These are phyloP conservation scores for Macrotyloma uniflorum DNA, from an alignment of 306 rosid genomes.

Conservation along the genomic window DNA sequence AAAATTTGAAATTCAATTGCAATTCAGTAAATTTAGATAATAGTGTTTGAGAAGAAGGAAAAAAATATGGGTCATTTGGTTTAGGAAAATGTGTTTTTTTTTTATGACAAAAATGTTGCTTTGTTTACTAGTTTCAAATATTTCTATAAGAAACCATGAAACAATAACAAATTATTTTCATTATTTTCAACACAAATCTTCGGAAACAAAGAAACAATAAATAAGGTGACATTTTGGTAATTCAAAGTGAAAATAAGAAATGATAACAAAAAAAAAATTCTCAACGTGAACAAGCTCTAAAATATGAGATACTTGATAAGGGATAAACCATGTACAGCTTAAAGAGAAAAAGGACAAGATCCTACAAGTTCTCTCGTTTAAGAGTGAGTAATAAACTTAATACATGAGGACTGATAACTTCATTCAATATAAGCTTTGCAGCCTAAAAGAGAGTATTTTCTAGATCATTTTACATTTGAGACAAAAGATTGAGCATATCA, in stretches of 20 bases:
- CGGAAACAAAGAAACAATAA: not conserved
- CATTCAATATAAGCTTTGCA: not conserved
- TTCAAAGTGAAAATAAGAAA: not conserved
- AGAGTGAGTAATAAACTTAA: not conserved
- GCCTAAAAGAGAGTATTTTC: not conserved
- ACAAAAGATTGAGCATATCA: not conserved
- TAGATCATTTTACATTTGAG: not conserved
- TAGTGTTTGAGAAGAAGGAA: not conserved
- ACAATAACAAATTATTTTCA: not conserved
- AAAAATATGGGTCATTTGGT: not conserved
- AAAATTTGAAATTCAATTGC: not conserved
- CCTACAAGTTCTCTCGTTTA: not conserved
- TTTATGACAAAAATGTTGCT: not conserved
- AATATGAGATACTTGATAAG: not conserved
- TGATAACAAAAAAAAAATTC: not conserved
- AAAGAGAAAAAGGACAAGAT: not conserved
- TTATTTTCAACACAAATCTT: not conserved
- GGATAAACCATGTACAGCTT: not conserved
- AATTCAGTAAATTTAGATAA: not conserved
- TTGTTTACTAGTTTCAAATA: not conserved
- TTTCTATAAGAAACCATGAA: not conserved
- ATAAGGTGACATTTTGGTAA: not conserved
- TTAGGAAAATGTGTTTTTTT: not conserved
- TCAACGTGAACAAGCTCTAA: not conserved
- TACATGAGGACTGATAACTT: not conserved